Base-by-base conservation (phyloP, 306 rosid genomes). In the Medicago lupulina region DNA sequence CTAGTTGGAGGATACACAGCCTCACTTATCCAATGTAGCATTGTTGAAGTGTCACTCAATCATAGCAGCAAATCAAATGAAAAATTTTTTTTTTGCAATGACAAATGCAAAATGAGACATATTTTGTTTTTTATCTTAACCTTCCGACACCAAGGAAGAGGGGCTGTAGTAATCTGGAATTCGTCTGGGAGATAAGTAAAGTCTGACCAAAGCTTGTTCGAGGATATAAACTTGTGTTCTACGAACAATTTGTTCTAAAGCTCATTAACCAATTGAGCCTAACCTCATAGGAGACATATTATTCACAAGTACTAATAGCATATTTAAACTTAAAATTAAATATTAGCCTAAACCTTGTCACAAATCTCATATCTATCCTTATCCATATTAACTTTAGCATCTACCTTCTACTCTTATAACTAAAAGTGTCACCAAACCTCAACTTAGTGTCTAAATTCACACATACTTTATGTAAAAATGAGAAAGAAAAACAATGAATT, bases 391-490 rank as follows among this genome's bases (percentile, higher is more conserved):
- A 28, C 31, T 28, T 28, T 28, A 3, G 4, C 31, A 28, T 28
- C 31, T 28, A 28, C 31, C 4, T 28, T 28, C 31, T 28, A 28
- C 0, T 28, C 31, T 28, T 28, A 4, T 28, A 28, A 28, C 31
- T 54, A 19, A 51, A 51, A 57, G 36, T 4, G 36, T 21, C 34
- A 28, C 31, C 31, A 28, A 28, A 28, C 0, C 38, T 34, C 38
- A 34, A 57, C 58, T 65, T 53, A 40, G 69, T 55, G 34, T 67
- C 39, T 73, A 28, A 77, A 47, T 16, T 11, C 61, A 73, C 18
- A 60, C 67, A 57, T 60, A 71, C 9, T 58, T 12, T 81, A 15
- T 4, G 31, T n/a, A 47, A 5, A 58, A 71, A 66, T 41, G 77
- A 46, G 61, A 67, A 54, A 66, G 58, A 19, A 31, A 41, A 53